Percentiles rank a stretch among this genome's conserved stretches.
Conservation (phyloP, 805 yeast species). For the Metschnikowia shivogae region DNA sequence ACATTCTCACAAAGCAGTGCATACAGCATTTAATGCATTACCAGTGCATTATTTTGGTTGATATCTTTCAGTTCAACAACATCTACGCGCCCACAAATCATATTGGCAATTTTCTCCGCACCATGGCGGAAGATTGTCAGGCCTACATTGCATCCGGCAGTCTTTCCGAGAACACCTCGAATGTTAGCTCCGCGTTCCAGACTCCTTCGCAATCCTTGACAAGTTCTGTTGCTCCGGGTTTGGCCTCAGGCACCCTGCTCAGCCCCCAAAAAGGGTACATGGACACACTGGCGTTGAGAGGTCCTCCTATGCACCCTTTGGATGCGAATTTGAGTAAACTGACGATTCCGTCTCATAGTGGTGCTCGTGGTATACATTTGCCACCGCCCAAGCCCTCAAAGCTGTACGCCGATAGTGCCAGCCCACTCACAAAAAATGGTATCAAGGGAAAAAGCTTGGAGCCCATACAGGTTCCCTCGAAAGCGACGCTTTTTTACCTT, state of each 20-base stretch:
- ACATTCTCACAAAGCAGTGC: conserved; percentile 73
- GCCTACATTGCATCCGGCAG: conserved; percentile 59
- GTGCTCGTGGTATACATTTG: neutral
- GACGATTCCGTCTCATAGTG: neutral
- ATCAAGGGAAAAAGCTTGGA: neutral
- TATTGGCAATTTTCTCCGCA: conserved; percentile 59
- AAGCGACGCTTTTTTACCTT: conserved; percentile 62
- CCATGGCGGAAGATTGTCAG: conserved; percentile 78
- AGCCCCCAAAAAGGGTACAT: neutral
- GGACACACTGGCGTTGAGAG: conserved; percentile 1
- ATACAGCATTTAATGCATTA: conserved; percentile 89
- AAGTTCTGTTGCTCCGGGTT: neutral
- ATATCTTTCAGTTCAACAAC: conserved; percentile 85
- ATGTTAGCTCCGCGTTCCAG: neutral
- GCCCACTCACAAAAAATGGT: conserved; percentile 9
- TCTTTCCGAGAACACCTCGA: neutral
- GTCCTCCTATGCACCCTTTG: conserved; percentile 3
- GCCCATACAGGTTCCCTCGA: conserved; percentile 48
- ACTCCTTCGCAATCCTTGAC: conserved; percentile 1
- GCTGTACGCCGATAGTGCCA: conserved; percentile 6
- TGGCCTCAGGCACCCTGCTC: neutral
- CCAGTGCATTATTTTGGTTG: conserved; percentile 76
- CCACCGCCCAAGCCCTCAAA: conserved; percentile 1
- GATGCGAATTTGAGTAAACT: neutral
- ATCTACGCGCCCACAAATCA: conserved; percentile 85